A percentile compares a stretch with the other conserved stretches of the same genome.
Evolutionary conservation across 2,329 filamentous ascomycete genomes (phyloP).

Genomic region (Capronia americana): DNA sequence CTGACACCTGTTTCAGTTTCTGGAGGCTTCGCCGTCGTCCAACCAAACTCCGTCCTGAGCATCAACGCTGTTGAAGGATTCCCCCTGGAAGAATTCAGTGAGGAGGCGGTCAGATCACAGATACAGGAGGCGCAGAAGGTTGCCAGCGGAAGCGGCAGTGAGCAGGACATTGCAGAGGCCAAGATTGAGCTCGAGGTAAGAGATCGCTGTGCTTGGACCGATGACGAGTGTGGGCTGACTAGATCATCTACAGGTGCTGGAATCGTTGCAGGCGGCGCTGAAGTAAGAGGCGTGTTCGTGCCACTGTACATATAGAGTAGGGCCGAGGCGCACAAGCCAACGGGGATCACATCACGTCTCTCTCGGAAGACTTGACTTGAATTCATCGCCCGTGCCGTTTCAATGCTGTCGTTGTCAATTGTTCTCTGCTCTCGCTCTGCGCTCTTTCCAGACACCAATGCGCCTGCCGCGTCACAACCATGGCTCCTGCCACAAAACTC

Average conservation of each 20-base stretch:
- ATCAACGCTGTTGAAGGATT: constrained; percentile 98
- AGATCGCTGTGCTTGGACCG: constrained; percentile 6
- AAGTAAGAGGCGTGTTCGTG: constrained; percentile 48
- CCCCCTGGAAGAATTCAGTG: constrained; percentile 93
- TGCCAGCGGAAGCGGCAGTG: constrained; percentile 84
- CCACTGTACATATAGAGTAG: constrained; percentile 49
- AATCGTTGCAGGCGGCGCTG: constrained; percentile 56
- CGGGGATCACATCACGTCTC: constrained; percentile 4
- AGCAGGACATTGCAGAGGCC: constrained; percentile 97
- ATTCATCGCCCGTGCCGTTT: constrained; percentile 6
- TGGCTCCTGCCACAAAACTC: constrained; percentile 6
- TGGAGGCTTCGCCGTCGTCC: constrained; percentile 94
- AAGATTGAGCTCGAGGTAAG: constrained; percentile 98
- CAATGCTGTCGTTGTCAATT: background rate
- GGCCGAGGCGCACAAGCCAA: constrained; percentile 16
- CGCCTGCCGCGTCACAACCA: background rate
- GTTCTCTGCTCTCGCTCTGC: background rate
- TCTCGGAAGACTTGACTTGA: background rate
- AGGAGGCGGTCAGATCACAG: constrained; percentile 86
- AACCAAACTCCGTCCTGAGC: constrained; percentile 92
- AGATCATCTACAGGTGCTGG: constrained; percentile 51
- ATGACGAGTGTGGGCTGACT: constrained; percentile 16
- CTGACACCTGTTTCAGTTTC: constrained; percentile 70
- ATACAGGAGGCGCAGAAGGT: constrained; percentile 96
- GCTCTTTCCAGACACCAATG: background rate